A percentile compares a stretch with the other conserved stretches of the same genome.
phyloP scores from a whole-genome alignment of 805 yeast species.

The Kuraishia ogatae region DNA sequence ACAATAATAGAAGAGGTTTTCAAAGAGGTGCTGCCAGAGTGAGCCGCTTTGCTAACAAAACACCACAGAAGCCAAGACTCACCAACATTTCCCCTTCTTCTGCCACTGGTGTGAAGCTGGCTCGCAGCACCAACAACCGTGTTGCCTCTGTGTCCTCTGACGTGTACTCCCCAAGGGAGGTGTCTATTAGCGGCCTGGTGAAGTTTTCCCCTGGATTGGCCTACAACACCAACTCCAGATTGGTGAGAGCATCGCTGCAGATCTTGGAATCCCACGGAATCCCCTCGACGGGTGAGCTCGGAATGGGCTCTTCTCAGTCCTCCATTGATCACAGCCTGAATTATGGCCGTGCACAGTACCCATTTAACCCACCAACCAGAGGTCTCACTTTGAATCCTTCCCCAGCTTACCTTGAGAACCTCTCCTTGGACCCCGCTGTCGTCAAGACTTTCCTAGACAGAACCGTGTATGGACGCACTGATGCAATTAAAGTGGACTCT shows the following conservation, averaged over 20 bases:
- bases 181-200: neutral
- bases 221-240: neutral
- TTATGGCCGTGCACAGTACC: neutral
- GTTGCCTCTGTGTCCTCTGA: neutral
- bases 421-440: constrained; percentile 4
- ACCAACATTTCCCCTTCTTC: neutral
- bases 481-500: constrained; percentile 4
- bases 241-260: constrained; percentile 1
- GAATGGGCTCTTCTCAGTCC: neutral
- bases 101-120: neutral
- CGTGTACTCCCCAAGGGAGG: neutral
- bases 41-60: neutral
- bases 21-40: neutral
- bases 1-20: neutral
- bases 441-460: constrained; percentile 4
- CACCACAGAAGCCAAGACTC: neutral
- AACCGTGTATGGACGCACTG: constrained; percentile 7
- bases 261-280: neutral
- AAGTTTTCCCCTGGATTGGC: constrained; percentile 2
- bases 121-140: neutral
- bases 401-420: constrained; percentile 3
- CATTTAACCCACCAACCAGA: neutral
- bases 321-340: neutral
- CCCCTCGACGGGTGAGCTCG: neutral
- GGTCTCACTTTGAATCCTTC: neutral